phyloP scores from a whole-genome alignment of 768 basidiomycete species.

The Russula griseocarnosa region DNA sequence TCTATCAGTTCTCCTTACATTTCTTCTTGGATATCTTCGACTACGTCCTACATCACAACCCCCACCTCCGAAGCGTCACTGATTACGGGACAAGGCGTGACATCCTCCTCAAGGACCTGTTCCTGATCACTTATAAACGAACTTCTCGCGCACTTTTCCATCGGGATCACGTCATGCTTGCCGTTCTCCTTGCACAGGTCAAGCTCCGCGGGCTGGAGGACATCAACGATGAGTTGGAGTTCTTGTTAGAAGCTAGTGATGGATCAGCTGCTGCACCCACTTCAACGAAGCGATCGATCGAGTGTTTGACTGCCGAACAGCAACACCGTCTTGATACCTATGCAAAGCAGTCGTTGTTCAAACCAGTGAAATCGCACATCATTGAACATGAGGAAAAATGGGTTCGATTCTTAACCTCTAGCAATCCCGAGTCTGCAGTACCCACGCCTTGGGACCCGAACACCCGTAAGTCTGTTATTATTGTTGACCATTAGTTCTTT shows the following conservation, averaged over 20 bases:
- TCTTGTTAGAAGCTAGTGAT: slow-evolving; percentile 86
- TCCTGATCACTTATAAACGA: slow-evolving; percentile 81
- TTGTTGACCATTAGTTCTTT: slow-evolving; percentile 20
- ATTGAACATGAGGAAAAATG: slow-evolving; percentile 61
- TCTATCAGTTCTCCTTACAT: slow-evolving; percentile 96
- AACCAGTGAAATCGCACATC: slow-evolving; percentile 64
- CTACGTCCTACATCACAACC: slow-evolving; percentile 87
- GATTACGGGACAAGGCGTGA: slow-evolving; percentile 71
- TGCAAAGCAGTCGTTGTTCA: slow-evolving; percentile 71
- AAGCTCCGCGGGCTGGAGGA: slow-evolving; percentile 78
- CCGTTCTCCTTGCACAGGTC: slow-evolving; percentile 84
- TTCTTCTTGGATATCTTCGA: slow-evolving; percentile 99
- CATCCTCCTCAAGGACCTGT: slow-evolving; percentile 82
- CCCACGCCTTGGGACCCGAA: slow-evolving; percentile 77
- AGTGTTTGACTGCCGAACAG: slow-evolving; percentile 65
- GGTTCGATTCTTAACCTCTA: slow-evolving; percentile 65
- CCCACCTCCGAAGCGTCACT: slow-evolving; percentile 74
- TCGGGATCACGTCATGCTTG: slow-evolving; percentile 86
- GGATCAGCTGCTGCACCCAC: slow-evolving; percentile 43
- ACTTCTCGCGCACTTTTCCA: slow-evolving; percentile 89
- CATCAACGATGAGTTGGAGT: slow-evolving; percentile 80
- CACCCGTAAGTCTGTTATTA: slow-evolving; percentile 55
- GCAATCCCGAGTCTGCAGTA: slow-evolving; percentile 60
- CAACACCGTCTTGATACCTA: slow-evolving; percentile 62
- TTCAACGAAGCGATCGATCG: slow-evolving; percentile 38